Evolutionary conservation across 2,329 filamentous ascomycete species (phyloP), one percentile per base, ranked within the genome.

Genomic region (Hymenoscyphus albidus): DNA sequence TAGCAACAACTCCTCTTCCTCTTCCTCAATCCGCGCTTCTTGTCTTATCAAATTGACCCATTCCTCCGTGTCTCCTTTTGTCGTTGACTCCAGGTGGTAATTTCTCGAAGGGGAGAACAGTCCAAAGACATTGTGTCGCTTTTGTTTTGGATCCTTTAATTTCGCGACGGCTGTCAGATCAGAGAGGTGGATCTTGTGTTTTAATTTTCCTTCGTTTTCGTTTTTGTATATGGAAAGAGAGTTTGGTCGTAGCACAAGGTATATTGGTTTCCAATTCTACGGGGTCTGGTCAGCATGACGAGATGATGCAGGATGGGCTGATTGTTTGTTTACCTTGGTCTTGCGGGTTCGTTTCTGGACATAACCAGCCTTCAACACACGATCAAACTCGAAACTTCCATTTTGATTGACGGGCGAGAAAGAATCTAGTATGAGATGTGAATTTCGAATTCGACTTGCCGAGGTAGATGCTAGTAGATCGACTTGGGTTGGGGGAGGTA

Each of bases 331-430:
- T 77, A 93, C 92, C 88, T 96, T 97, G 66, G 94, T 98, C 81
- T 94, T 97, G 72, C 93, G 90, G 18, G 93, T 96, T 70, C 94
- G 87, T 78, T 96, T 96, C 74, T 90, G 85, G 48, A 97, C 88
- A 70, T 89, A 90, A 65, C 94, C 93, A 64, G 89, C 88, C 80
- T 96, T 98, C 76, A 98, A 85, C 63, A 98, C 91, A 60, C 93
- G 89, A 77, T 99, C 95, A 74, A 96, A 96, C 74, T 95, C 93
- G 76, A 97, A 99, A 77, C 92, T 95, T 68, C 95, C 95, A 77
- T 96, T 93, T 77, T 96, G 89, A 75, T 94, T 96, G 69, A 98
- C 92, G 2, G 93, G 92, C 38, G 92, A 95, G 74, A 92, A 88
- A 16, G 88, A 82, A 69, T 90, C 87, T 55, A 89, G 75, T 32